Evolutionary conservation across 176 grass and related monocot species (phyloP), one percentile per base, ranked within the genome.

Genomic region (Saccharum officinarum): DNA sequence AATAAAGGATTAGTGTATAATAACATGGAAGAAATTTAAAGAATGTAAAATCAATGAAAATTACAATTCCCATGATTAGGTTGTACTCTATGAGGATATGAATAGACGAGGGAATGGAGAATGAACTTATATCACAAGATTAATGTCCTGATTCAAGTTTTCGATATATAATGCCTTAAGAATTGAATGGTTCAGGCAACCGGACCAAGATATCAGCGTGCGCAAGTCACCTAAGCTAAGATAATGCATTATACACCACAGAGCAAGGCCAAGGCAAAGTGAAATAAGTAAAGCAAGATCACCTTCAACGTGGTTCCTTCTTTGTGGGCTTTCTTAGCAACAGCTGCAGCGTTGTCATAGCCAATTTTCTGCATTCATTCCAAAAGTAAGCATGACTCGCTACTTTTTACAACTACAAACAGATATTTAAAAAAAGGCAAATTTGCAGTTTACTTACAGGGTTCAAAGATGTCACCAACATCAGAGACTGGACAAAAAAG

Each of bases 261-360:
- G 4, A 69, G 30, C 11, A 9, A 41, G 22, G 82, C 30, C 59
- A 44, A 60, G 82, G 18, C 12, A 85, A 85, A 73, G 13, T 59
- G 34, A 86, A 81, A 59, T 71, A 59, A 82, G 62, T 69, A 59
- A 40, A 81, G 71, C 45, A 82, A 93, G 76, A 71, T 87, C 69
- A 99, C 97, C 93, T 99, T 99, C 67, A 99, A 75, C 33, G 97
- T 99, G 65, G 91, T 96, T 83, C 97, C 97, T 94, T 99, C 97
- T 91, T 96, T 99, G 86, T 99, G 97, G 41, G 97, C 97, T 88
- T 99, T 99, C 92, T 99, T 99, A 36, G 97, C 97, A 83, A 95
- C 92, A 83, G 97, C 93, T 63, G 93, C 97, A 76, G 97, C 97
- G 50, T 92, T 96, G 75, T 96, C 97, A 80, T 99, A 99, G 76